Percentiles rank a stretch among this genome's conserved stretches.
Evolutionary conservation across 2,329 filamentous ascomycete genomes (phyloP).

Genomic region (Mycocentrospora acerina): DNA sequence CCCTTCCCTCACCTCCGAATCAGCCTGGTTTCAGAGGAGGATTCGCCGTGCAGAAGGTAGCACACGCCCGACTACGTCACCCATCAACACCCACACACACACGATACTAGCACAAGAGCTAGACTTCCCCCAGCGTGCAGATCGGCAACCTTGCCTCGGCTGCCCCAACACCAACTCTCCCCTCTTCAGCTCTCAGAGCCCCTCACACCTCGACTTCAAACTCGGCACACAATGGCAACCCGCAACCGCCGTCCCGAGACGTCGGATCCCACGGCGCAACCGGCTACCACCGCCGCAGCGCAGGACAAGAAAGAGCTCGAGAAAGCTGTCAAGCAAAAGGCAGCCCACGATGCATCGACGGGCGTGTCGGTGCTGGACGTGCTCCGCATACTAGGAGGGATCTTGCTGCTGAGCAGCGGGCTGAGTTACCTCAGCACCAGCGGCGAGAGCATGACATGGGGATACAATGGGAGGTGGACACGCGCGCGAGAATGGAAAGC

Average conservation of each 20-base stretch:
- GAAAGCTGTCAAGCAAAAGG: slow-evolving; percentile 25
- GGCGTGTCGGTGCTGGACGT: slow-evolving; percentile 57
- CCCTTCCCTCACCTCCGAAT: too few relatives aligned
- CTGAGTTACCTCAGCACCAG: slow-evolving; percentile 76
- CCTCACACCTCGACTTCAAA: too few relatives aligned
- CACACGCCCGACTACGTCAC: too few relatives aligned
- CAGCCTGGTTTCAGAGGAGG: too few relatives aligned
- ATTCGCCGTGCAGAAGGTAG: too few relatives aligned
- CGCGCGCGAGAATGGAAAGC: slow-evolving; percentile 37
- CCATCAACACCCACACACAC: too few relatives aligned
- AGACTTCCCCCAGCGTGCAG: too few relatives aligned
- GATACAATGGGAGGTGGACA: slow-evolving; percentile 43
- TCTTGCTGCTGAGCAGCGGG: slow-evolving; percentile 65
- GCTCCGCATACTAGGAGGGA: slow-evolving; percentile 67
- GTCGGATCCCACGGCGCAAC: slow-evolving; percentile 7
- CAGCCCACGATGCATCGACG: slow-evolving; percentile 16
- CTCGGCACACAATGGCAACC: slow-evolving; percentile 13
- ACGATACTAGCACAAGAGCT: too few relatives aligned
- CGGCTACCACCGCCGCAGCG: slow-evolving; percentile 13
- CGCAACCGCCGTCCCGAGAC: slow-evolving; percentile 14
- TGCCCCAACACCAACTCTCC: too few relatives aligned
- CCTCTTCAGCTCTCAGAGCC: too few relatives aligned
- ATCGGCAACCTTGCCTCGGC: too few relatives aligned
- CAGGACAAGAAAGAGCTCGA: slow-evolving; percentile 30
- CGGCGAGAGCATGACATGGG: slow-evolving; percentile 55